Base-by-base conservation (phyloP, 768 basidiomycete genomes). In the Psilocybe azurescens region DNA sequence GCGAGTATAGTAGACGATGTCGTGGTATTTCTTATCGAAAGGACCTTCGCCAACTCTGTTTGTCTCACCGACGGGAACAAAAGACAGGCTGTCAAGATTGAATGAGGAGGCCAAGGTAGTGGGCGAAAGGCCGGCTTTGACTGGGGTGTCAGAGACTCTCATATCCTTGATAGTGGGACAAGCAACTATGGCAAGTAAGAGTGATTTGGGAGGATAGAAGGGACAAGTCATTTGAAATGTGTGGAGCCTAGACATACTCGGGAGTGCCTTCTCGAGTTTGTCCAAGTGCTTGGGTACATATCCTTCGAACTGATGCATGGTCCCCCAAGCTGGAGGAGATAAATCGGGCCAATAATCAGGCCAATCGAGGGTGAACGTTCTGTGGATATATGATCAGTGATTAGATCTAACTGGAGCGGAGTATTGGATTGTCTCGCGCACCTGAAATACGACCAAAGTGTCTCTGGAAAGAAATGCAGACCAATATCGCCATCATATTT, bases 341-440 rank as follows among this genome's bases (percentile, higher is more conserved):
- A 76, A 65, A 53, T 81, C 80, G 1, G 77, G 76, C 80, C 80
- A 81, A 51, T 79, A 75, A 62, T 80, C 80, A 11, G 80, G 80
- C 80, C 80, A 81, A 41, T 76, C 69, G 3, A 81, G 66, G 53
- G 72, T 68, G 38, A 81, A 75, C n/a, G 67, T 70, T 61, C 80
- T 80, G 59, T 32, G 13, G 20, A 51, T 24, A 24, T 24, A 2
- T 24, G 24, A 24, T 24, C 24, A 24, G 24, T 24, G 24, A 24
- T 24, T 24, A 24, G 24, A 24, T 2, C 24, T 24, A 24, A 24
- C 24, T 24, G 2, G 24, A 24, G 24, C 24, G 24, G 11, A 36
- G 11, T 36, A 36, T 36, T 36, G 11, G 33, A 36, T 36, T 1
- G 33, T 36, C 7, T 36, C 11, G 33, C 41, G 41, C 14, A 77